Evolutionary conservation across 495 filamentous ascomycete genomes (phyloP).

Genomic region (Letharia columbiana): DNA sequence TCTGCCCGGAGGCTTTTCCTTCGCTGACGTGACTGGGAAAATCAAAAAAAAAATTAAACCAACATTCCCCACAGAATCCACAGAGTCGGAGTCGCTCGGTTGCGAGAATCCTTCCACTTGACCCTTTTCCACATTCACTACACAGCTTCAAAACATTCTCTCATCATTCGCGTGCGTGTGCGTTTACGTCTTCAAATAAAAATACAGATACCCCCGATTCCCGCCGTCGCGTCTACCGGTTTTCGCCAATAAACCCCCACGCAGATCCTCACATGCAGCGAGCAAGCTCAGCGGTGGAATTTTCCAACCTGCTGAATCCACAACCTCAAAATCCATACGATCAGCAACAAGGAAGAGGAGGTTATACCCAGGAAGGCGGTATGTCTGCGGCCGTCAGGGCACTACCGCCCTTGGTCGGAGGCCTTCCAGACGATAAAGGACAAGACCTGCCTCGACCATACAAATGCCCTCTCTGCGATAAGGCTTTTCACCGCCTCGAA

Average conservation of each 20-base stretch:
- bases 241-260: conserved; percentile 19
- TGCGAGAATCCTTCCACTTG: background rate
- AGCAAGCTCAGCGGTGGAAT: conserved; percentile 62
- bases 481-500: conserved; percentile 96
- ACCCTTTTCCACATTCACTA: background rate
- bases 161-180: conserved; percentile 9
- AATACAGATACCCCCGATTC: conserved; percentile 13
- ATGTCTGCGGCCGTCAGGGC: conserved; percentile 66
- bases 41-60: background rate
- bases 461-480: conserved; percentile 97
- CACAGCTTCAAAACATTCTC: background rate
- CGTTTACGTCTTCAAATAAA: conserved; percentile 8
- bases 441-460: conserved; percentile 91
- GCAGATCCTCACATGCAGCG: conserved; percentile 49
- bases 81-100: conserved; percentile 8
- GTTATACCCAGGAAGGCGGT: conserved; percentile 34
- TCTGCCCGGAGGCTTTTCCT: background rate
- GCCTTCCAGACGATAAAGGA: conserved; percentile 49
- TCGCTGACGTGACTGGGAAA: background rate
- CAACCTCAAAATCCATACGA: conserved; percentile 28
- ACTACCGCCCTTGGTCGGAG: conserved; percentile 58
- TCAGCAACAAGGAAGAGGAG: conserved; percentile 16
- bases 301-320: conserved; percentile 70
- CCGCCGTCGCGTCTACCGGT: conserved; percentile 16
- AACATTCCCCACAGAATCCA: background rate